Percentiles rank a stretch among this genome's conserved stretches.
phyloP scores from a whole-genome alignment of 2,329 filamentous ascomycete genomes.

The Fusarium proliferatum region DNA sequence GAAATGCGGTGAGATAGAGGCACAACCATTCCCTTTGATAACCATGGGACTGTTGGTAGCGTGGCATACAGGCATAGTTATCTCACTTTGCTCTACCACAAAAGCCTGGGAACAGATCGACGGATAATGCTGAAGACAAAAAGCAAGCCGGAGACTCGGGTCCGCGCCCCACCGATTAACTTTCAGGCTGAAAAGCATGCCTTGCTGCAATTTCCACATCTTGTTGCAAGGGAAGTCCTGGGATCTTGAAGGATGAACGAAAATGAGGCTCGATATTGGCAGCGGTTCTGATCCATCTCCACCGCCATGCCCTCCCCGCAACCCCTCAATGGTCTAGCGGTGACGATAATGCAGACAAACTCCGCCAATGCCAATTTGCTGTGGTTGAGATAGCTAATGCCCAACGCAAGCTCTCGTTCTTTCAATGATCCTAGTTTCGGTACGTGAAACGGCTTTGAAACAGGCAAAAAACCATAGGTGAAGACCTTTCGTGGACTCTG shows the following conservation, averaged over 20 bases:
- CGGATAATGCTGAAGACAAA: conserved; percentile 17
- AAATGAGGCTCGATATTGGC: conserved; percentile 29
- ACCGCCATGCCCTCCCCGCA: conserved; percentile 16
- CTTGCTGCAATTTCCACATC: conserved; percentile 19
- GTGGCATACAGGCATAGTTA: background rate
- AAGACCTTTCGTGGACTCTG: conserved; percentile 11
- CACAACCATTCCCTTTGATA: conserved; percentile 6
- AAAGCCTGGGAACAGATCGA: background rate
- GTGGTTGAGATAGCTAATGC: conserved; percentile 1
- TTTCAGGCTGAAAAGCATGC: conserved; percentile 32
- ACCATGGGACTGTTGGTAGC: background rate
- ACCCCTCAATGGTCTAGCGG: conserved; percentile 7
- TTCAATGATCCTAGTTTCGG: background rate
- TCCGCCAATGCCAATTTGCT: background rate
- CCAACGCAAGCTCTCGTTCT: background rate
- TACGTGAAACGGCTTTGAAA: conserved; percentile 18
- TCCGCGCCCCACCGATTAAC: conserved; percentile 27
- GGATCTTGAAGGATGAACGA: conserved; percentile 25
- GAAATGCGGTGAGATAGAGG: conserved; percentile 23
- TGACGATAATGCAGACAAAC: conserved; percentile 1
- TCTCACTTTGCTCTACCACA: conserved; percentile 6
- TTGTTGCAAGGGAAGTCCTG: conserved; percentile 37
- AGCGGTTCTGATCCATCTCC: conserved; percentile 5
- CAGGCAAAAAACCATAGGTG: conserved; percentile 2
- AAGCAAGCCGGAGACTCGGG: conserved; percentile 24